Percentiles rank a stretch among this genome's conserved stretches.
phyloP scores from a whole-genome alignment of 2,329 filamentous ascomycete genomes.

The Cladosporium austrohemisphaericum region DNA sequence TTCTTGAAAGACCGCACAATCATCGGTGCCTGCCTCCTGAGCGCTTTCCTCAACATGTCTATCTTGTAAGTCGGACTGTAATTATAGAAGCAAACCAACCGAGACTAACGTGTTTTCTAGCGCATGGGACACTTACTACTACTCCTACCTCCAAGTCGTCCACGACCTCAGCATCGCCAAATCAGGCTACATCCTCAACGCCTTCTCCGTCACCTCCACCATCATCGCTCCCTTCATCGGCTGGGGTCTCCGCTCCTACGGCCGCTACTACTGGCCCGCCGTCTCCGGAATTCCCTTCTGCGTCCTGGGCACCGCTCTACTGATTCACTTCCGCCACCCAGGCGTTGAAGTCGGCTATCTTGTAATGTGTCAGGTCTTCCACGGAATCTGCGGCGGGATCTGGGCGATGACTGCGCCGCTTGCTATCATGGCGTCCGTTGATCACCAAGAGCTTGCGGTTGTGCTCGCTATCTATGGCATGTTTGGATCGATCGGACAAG shows the following conservation, averaged over 20 bases:
- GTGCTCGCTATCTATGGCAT: neutral
- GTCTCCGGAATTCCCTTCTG: slow-evolving; percentile 33
- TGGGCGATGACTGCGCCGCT: slow-evolving; percentile 32
- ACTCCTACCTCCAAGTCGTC: slow-evolving; percentile 46
- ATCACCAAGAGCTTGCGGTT: slow-evolving; percentile 24
- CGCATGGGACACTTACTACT: slow-evolving; percentile 40
- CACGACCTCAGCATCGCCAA: slow-evolving; percentile 39
- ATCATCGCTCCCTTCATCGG: slow-evolving; percentile 52
- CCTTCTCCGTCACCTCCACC: slow-evolving; percentile 24
- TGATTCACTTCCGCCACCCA: slow-evolving; percentile 34
- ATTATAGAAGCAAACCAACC: slow-evolving; percentile 18
- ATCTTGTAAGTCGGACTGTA: slow-evolving; percentile 48
- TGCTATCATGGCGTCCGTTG: slow-evolving; percentile 33
- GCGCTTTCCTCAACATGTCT: slow-evolving; percentile 18
- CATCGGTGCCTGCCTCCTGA: slow-evolving; percentile 42
- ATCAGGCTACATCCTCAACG: neutral
- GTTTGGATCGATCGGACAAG: neutral
- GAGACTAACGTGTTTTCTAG: slow-evolving; percentile 43
- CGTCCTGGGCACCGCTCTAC: slow-evolving; percentile 32
- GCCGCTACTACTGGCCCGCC: slow-evolving; percentile 15
- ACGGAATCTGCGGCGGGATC: slow-evolving; percentile 29
- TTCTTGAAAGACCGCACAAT: slow-evolving; percentile 51
- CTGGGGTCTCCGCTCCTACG: slow-evolving; percentile 40
- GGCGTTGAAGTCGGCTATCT: slow-evolving; percentile 47
- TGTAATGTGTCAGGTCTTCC: slow-evolving; percentile 50